Conservation (phyloP, 495 filamentous ascomycete species). For the Ascodesmis nigricans region DNA sequence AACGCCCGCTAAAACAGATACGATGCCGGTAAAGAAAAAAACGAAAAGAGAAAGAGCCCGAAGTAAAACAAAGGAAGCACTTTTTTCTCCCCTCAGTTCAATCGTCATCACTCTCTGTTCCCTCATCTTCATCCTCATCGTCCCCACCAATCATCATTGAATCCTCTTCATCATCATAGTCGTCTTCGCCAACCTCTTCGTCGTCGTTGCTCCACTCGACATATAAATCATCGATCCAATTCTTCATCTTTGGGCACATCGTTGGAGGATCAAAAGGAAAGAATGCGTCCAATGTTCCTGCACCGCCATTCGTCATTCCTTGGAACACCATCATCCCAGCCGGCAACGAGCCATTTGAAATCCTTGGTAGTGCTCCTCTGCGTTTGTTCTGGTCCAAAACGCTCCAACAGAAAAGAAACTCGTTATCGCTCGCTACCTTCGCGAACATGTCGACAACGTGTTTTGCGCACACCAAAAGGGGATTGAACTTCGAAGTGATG, state of each 20-base stretch:
- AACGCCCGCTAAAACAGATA: too few species aligned
- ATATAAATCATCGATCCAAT: constrained; percentile 73
- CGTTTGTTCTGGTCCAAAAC: constrained; percentile 85
- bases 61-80: too few species aligned
- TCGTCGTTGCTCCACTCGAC: constrained; percentile 51
- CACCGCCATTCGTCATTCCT: constrained; percentile 10
- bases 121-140: constrained; percentile 12
- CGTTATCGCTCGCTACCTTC: constrained; percentile 56
- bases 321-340: constrained; percentile 49
- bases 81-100: too few species aligned
- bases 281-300: constrained; percentile 47
- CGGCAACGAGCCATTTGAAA: too few species aligned
- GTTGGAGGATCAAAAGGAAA: constrained; percentile 96
- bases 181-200: constrained; percentile 27
- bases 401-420: constrained; percentile 68
- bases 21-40: too few species aligned
- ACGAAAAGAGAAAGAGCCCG: too few species aligned
- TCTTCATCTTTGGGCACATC: constrained; percentile 48
- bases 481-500: constrained; percentile 75
- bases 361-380: constrained; percentile 32
- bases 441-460: constrained; percentile 81
- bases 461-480: constrained; percentile 87
- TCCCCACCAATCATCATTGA: constrained; percentile 20
- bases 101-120: not conserved
- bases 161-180: constrained; percentile 27